Percentiles rank a stretch among this genome's conserved stretches.
phyloP scores from a whole-genome alignment of 2,329 filamentous ascomycete genomes.

The Monosporascus sp. region DNA sequence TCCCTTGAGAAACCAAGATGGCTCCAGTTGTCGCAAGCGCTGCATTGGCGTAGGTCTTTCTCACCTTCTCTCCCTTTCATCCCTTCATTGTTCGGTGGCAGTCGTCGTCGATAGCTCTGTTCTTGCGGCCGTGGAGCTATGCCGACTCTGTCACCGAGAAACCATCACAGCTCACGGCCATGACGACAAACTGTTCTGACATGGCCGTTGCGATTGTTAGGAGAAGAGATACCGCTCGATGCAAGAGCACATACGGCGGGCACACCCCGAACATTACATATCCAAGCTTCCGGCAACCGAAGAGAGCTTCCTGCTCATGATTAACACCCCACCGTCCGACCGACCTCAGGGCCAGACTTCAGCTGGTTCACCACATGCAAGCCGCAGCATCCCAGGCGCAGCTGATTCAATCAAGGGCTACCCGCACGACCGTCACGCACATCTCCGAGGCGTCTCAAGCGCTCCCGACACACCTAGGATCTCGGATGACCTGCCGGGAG shows the following conservation, averaged over 20 bases:
- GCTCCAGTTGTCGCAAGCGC: constrained; percentile 93
- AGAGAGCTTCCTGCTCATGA: constrained; percentile 96
- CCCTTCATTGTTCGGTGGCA: no score
- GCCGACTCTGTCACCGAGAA: neutral
- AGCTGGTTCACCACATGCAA: constrained; percentile 21
- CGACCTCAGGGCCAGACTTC: constrained; percentile 46
- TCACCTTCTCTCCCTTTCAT: constrained; percentile 9
- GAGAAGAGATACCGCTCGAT: constrained; percentile 97
- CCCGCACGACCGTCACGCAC: constrained; percentile 59
- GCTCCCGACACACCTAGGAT: constrained; percentile 64
- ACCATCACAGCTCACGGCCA: neutral
- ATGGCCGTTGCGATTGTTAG: constrained; percentile 41
- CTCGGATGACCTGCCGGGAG: constrained; percentile 63
- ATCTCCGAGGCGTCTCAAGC: constrained; percentile 61
- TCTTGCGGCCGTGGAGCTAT: constrained; percentile 5
- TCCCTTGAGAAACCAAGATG: constrained; percentile 91
- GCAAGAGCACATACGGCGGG: constrained; percentile 98
- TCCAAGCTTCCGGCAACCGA: constrained; percentile 96
- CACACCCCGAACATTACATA: constrained; percentile 95
- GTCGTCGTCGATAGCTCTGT: constrained; percentile 4
- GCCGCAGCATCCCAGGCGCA: constrained; percentile 3
- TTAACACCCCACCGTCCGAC: constrained; percentile 79
- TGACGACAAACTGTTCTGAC: constrained; percentile 12
- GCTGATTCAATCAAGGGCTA: constrained; percentile 39
- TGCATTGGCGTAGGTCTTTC: constrained; percentile 90